Percentiles rank a stretch among this genome's conserved stretches.
Conservation (phyloP, 495 filamentous ascomycete genomes). For the Daldinia loculata region DNA sequence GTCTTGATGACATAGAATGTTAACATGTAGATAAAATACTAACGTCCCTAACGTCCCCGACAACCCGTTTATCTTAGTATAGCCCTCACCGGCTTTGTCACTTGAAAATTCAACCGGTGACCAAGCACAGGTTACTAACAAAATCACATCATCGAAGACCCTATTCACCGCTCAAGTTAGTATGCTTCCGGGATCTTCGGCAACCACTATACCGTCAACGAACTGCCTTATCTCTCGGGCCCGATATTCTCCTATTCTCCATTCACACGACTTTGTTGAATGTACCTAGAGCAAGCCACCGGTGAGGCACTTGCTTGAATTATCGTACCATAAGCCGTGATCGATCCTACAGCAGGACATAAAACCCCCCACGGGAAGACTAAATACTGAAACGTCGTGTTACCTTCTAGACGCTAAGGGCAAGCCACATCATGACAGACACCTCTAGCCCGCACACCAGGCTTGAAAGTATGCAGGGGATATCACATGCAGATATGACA, state of each 20-base stretch:
- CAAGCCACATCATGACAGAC: conserved; percentile 13
- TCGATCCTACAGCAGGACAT: not conserved
- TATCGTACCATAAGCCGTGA: not conserved
- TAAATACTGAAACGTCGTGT: conserved; percentile 17
- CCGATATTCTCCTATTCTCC: not conserved
- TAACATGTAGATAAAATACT: not conserved
- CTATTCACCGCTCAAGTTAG: not conserved
- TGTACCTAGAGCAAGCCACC: not conserved
- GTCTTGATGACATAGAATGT: not conserved
- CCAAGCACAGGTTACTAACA: not conserved
- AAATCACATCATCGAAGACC: not conserved
- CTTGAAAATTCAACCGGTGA: not conserved
- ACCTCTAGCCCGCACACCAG: not conserved
- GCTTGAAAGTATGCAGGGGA: not conserved
- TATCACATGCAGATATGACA: not conserved
- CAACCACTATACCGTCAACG: no score
- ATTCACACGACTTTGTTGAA: not conserved
- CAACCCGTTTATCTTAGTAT: not conserved
- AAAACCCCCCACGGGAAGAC: not conserved
- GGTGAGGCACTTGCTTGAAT: not conserved
- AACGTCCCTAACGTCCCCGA: no score
- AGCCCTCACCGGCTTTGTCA: not conserved
- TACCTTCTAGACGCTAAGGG: conserved; percentile 2
- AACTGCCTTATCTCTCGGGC: not conserved
- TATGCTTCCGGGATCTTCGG: not conserved